These are phyloP conservation scores for Acer negundo DNA, from an alignment of 345 rosid genomes.

Conservation along the genomic window DNA sequence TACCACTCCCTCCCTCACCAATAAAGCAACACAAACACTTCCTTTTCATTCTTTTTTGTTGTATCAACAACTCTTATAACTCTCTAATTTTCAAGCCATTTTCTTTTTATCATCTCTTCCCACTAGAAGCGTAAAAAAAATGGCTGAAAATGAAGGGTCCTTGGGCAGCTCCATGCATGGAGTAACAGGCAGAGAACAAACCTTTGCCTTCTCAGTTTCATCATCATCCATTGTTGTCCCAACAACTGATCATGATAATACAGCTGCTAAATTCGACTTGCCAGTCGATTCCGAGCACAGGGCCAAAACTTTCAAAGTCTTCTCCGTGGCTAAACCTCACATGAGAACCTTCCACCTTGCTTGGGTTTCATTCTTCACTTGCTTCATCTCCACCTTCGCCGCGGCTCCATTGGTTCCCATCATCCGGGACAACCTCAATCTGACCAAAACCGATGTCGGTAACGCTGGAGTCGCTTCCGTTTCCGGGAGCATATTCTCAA, in stretches of 20 bases:
- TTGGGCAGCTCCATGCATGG: constrained; percentile 86
- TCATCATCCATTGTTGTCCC: constrained; percentile 65
- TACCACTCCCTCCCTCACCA: not conserved
- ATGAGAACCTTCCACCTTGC: constrained; percentile 90
- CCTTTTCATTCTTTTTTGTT: not conserved
- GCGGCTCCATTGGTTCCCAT: constrained; percentile 90
- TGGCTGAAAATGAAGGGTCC: constrained; percentile 50
- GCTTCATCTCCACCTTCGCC: constrained; percentile 87
- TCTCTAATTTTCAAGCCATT: not conserved
- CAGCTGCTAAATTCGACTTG: constrained; percentile 56
- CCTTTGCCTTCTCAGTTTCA: constrained; percentile 62
- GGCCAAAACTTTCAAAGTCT: constrained; percentile 67
- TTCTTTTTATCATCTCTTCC: not conserved
- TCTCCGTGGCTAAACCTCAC: constrained; percentile 81
- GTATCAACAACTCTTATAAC: too few relatives aligned
- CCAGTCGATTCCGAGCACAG: constrained; percentile 91
- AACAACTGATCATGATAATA: constrained; percentile 43
- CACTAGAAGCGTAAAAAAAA: constrained; percentile 15
- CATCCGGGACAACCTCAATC: constrained; percentile 77
- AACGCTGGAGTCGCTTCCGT: constrained; percentile 94
- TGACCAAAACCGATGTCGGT: constrained; percentile 65
- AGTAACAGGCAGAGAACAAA: constrained; percentile 66
- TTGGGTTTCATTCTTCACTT: constrained; percentile 87
- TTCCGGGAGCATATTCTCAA: constrained; percentile 83
- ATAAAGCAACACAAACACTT: constrained; percentile 9